Percentiles rank a stretch among this genome's conserved stretches.
Evolutionary conservation across 192 early-diverging fungal species (phyloP).

Genomic region (Lobosporangium transversale): DNA sequence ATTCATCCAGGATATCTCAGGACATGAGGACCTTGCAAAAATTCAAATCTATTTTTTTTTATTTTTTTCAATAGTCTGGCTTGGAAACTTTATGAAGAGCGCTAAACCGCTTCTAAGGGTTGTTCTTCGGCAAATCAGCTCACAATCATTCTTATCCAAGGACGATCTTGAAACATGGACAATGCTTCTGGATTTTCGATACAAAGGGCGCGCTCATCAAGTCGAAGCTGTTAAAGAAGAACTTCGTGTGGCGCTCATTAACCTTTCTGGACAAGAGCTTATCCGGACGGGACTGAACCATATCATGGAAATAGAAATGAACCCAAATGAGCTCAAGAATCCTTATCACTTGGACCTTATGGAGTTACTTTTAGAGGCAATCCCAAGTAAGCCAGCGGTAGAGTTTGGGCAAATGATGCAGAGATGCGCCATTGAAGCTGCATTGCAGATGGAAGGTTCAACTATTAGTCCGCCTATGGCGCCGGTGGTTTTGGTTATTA

Average conservation of each 20-base stretch:
- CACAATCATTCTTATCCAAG: constrained; percentile 16
- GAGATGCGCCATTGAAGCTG: constrained; percentile 28
- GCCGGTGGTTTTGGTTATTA: constrained; percentile 28
- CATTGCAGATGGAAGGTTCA: constrained; percentile 22
- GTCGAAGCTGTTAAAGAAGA: constrained; percentile 49
- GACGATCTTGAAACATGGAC: constrained; percentile 47
- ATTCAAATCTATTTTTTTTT: not conserved
- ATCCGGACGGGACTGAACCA: constrained; percentile 34
- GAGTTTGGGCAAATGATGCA: constrained; percentile 47
- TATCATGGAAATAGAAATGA: constrained; percentile 42
- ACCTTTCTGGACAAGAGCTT: constrained; percentile 27
- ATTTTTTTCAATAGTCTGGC: constrained; percentile 26
- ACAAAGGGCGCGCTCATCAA: constrained; percentile 40
- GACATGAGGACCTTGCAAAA: not conserved
- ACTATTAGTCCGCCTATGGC: constrained; percentile 21
- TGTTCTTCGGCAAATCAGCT: constrained; percentile 30
- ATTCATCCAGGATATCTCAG: not conserved
- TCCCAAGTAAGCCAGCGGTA: constrained; percentile 37
- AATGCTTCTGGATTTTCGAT: constrained; percentile 41
- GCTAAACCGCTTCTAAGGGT: constrained; percentile 38
- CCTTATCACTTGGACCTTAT: constrained; percentile 46
- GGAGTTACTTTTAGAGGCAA: constrained; percentile 35
- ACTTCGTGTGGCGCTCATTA: constrained; percentile 24
- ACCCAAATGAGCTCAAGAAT: constrained; percentile 47
- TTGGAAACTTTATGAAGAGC: constrained; percentile 34